Evolutionary conservation across 441 rosid genomes (phyloP).

Genomic region (Dalechampia spathulata): DNA sequence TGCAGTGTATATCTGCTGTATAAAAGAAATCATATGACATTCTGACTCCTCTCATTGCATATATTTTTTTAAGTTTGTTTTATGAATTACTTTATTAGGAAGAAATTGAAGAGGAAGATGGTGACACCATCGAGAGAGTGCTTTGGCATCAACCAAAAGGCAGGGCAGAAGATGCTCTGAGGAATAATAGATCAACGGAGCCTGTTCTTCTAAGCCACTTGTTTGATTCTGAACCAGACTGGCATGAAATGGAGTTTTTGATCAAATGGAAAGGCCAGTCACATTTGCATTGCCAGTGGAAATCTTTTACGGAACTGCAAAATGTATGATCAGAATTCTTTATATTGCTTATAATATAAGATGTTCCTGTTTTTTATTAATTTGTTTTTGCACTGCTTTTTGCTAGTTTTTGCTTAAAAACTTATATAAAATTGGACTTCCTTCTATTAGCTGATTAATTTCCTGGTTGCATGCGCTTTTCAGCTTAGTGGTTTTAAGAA

Average conservation of each 20-base stretch:
- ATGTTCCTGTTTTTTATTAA: no score
- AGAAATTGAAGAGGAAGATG: slow-evolving; percentile 93
- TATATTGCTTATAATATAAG: slow-evolving; percentile 9
- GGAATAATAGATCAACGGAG: slow-evolving; percentile 51
- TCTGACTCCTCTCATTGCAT: background rate
- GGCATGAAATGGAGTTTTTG: slow-evolving; percentile 88
- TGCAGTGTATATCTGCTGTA: no score
- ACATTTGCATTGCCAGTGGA: slow-evolving; percentile 99
- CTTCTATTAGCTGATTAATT: slow-evolving; percentile 11
- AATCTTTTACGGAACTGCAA: slow-evolving; percentile 73
- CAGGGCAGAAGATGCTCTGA: slow-evolving; percentile 63
- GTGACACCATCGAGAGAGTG: slow-evolving; percentile 89
- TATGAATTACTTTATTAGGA: slow-evolving; percentile 42
- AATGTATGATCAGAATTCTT: slow-evolving; percentile 47
- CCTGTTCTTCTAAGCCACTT: slow-evolving; percentile 70
- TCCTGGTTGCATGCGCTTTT: slow-evolving; percentile 19
- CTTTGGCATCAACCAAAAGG: slow-evolving; percentile 98
- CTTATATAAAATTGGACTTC: background rate
- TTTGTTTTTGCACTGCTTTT: background rate
- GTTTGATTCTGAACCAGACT: slow-evolving; percentile 77
- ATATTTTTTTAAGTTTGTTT: background rate
- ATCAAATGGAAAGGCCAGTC: slow-evolving; percentile 99
- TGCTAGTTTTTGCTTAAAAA: background rate
- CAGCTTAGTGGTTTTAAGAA: slow-evolving; percentile 99
- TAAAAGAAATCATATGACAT: no score